These are phyloP conservation scores for Tuber magnatum DNA, from an alignment of 495 filamentous ascomycete genomes.

Conservation along the genomic window DNA sequence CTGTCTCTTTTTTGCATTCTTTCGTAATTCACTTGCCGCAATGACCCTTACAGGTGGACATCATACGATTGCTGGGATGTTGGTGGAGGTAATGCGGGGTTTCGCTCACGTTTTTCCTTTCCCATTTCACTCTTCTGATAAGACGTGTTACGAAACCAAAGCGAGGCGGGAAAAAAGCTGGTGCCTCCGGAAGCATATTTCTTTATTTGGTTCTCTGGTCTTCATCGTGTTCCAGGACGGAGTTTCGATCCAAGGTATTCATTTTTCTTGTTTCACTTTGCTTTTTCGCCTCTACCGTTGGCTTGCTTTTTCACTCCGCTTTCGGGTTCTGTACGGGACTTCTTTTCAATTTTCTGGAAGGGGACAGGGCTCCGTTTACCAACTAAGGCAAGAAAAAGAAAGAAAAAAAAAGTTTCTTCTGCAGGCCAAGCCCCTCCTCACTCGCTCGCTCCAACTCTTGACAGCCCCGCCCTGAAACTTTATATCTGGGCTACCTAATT, in stretches of 20 bases:
- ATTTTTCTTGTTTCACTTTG: slow-evolving; percentile 12
- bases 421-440: slow-evolving; percentile 6
- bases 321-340: not conserved
- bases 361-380: slow-evolving; percentile 3
- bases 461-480: not conserved
- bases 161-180: not conserved
- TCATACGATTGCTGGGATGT: not conserved
- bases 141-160: not conserved
- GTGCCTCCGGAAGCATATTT: not conserved
- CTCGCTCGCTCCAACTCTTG: slow-evolving; percentile 6
- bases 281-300: slow-evolving; percentile 7
- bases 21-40: not conserved
- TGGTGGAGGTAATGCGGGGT: not conserved
- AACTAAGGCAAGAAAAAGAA: slow-evolving; percentile 6
- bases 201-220: slow-evolving; percentile 1
- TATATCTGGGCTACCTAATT: slow-evolving; percentile 1
- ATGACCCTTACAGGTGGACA: not conserved
- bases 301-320: slow-evolving; percentile 17
- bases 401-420: slow-evolving; percentile 11
- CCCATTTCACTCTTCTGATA: not conserved
- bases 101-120: not conserved
- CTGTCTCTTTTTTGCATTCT: not conserved
- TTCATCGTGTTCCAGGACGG: not conserved
- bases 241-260: slow-evolving; percentile 9
- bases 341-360: slow-evolving; percentile 8